Evolutionary conservation across 2,329 filamentous ascomycete species (phyloP).

Genomic region (Delphinella strobiligena): DNA sequence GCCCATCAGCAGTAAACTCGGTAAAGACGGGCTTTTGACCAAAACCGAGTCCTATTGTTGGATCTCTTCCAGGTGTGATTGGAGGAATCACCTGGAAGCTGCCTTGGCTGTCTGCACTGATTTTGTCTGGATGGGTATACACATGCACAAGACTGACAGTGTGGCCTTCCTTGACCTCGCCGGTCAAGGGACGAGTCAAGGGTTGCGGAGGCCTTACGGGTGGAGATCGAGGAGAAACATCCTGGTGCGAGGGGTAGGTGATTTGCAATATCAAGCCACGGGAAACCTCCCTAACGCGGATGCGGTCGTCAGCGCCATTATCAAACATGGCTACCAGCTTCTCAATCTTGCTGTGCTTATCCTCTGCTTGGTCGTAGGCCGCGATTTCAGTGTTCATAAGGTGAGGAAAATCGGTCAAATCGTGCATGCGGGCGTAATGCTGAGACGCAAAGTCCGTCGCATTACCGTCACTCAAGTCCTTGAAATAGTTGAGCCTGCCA

Average conservation of each 20-base stretch:
- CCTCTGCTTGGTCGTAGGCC: not conserved
- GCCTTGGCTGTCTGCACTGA: conserved; percentile 17
- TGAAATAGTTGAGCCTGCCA: conserved; percentile 18
- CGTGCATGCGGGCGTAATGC: conserved; percentile 34
- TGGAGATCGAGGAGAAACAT: no score
- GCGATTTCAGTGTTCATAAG: conserved; percentile 7
- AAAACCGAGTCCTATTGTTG: conserved; percentile 36
- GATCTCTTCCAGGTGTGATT: conserved; percentile 3
- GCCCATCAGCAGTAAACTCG: conserved; percentile 32
- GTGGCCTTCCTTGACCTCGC: conserved; percentile 9
- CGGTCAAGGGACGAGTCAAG: not conserved
- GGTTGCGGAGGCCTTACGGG: no score
- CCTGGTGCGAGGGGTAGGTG: conserved; percentile 17
- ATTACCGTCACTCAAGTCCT: conserved; percentile 14
- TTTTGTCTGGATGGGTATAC: conserved; percentile 15
- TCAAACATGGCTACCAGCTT: conserved; percentile 27
- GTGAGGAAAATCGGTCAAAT: conserved; percentile 33
- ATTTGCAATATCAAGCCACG: conserved; percentile 20
- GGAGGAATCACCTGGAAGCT: conserved; percentile 13
- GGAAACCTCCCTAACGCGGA: conserved; percentile 19
- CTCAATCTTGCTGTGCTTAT: conserved; percentile 9
- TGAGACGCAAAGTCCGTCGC: conserved; percentile 32
- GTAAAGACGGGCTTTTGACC: conserved; percentile 39
- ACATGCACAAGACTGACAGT: conserved; percentile 18
- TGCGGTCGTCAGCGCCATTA: conserved; percentile 31